A percentile compares a stretch with the other conserved stretches of the same genome.
These are phyloP conservation scores for Fusarium buharicum DNA, from an alignment of 2,329 filamentous ascomycete genomes.

Conservation along the genomic window DNA sequence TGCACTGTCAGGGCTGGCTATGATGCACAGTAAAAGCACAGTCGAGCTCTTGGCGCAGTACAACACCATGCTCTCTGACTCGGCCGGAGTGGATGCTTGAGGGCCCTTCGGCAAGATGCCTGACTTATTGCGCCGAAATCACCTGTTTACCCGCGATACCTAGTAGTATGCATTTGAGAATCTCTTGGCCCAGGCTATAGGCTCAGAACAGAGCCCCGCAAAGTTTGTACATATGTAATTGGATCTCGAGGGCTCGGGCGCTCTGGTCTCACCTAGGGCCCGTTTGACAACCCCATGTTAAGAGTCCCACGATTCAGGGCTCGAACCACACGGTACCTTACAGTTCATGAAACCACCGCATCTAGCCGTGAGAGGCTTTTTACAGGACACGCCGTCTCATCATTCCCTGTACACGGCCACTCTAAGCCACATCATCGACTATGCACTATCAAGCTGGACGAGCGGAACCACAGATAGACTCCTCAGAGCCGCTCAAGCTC, in stretches of 20 bases:
- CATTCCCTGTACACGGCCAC: slow-evolving; percentile 27
- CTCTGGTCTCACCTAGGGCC: slow-evolving; percentile 12
- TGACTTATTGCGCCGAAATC: slow-evolving; percentile 39
- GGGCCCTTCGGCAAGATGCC: slow-evolving; percentile 40
- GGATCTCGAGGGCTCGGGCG: slow-evolving; percentile 11
- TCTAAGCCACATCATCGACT: slow-evolving; percentile 30
- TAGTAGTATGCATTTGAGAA: background rate
- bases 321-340: slow-evolving; percentile 27
- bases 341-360: slow-evolving; percentile 28
- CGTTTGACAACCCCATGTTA: slow-evolving; percentile 3
- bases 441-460: slow-evolving; percentile 1
- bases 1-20: slow-evolving; percentile 9
- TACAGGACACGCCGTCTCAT: slow-evolving; percentile 11
- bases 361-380: slow-evolving; percentile 36
- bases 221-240: background rate
- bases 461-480: slow-evolving; percentile 16
- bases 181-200: slow-evolving; percentile 17
- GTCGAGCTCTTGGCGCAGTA: slow-evolving; percentile 5
- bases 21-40: slow-evolving; percentile 24
- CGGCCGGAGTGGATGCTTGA: slow-evolving; percentile 32
- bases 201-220: slow-evolving; percentile 8
- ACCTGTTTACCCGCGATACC: slow-evolving; percentile 32
- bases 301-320: slow-evolving; percentile 10
- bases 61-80: slow-evolving; percentile 14
- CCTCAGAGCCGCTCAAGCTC: slow-evolving; percentile 13